A percentile compares a stretch with the other conserved stretches of the same genome.
Evolutionary conservation across 768 basidiomycete species (phyloP).

Genomic region (Agaricus blazei): DNA sequence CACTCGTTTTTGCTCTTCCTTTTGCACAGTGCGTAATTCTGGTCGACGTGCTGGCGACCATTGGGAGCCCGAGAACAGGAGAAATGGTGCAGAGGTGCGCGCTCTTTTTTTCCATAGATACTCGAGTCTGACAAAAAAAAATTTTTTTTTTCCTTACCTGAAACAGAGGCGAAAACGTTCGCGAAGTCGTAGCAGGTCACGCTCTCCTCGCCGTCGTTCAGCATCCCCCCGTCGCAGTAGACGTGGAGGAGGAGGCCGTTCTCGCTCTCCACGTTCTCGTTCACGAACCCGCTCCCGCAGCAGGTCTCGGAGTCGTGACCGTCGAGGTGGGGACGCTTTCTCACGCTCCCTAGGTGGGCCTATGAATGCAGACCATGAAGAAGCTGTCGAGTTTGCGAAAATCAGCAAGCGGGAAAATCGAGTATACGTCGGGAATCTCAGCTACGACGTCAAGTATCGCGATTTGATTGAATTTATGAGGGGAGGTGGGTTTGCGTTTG

Average conservation of each 20-base stretch:
- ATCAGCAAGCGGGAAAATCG: slow-evolving; percentile 97
- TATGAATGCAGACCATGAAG: slow-evolving; percentile 88
- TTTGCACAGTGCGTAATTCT: slow-evolving; percentile 20
- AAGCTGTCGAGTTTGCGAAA: slow-evolving; percentile 93
- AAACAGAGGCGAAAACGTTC: slow-evolving; percentile 64
- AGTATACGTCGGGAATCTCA: slow-evolving; percentile 98
- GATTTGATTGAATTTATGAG: slow-evolving; percentile 99
- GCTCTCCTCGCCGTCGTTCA: slow-evolving; percentile 62
- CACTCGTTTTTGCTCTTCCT: neutral
- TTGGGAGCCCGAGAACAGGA: slow-evolving; percentile 73
- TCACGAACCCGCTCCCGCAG: slow-evolving; percentile 37
- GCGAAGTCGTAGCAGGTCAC: slow-evolving; percentile 60
- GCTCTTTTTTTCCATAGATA: neutral
- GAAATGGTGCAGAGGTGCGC: slow-evolving; percentile 61
- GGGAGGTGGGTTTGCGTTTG: slow-evolving; percentile 93
- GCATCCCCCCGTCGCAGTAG: slow-evolving; percentile 59
- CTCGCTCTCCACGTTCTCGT: slow-evolving; percentile 26
- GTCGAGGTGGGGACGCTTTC: slow-evolving; percentile 59
- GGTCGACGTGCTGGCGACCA: slow-evolving; percentile 62
- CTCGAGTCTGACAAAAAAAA: neutral
- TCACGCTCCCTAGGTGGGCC: slow-evolving; percentile 81
- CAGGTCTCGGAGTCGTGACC: slow-evolving; percentile 65
- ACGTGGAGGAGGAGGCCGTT: slow-evolving; percentile 33
- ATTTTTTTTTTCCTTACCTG: neutral
- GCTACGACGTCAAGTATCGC: slow-evolving; percentile 97